Evolutionary conservation across 805 yeast species (phyloP).

Genomic region (Kodamaea sagamina): DNA sequence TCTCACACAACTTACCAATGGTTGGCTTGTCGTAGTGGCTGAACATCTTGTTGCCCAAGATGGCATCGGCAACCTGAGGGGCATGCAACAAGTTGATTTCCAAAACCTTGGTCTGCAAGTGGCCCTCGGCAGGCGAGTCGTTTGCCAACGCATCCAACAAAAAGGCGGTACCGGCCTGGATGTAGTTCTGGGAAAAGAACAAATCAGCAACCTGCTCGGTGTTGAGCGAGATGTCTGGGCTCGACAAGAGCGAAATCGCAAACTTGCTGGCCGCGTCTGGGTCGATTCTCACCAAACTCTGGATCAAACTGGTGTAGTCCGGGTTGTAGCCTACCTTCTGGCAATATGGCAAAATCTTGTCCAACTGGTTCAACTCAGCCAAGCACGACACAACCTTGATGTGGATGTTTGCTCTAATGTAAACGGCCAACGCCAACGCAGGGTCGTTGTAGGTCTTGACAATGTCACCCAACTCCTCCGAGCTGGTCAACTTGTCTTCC

Average conservation of each 20-base stretch:
- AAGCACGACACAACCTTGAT: constrained; percentile 87
- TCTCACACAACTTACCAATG: constrained; percentile 89
- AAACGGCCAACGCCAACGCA: constrained; percentile 86
- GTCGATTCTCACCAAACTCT: constrained; percentile 84
- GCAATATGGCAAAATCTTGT: constrained; percentile 91
- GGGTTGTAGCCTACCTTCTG: constrained; percentile 87
- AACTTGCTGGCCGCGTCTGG: constrained; percentile 99
- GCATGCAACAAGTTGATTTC: constrained; percentile 94
- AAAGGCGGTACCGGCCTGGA: constrained; percentile 98
- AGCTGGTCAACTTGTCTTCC: constrained; percentile 89
- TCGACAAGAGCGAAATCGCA: constrained; percentile 77
- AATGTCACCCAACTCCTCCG: constrained; percentile 97
- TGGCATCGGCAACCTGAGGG: constrained; percentile 99
- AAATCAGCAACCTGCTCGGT: constrained; percentile 89
- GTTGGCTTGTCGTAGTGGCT: constrained; percentile 93
- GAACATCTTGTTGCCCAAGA: constrained; percentile 92
- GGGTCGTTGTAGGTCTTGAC: constrained; percentile 81
- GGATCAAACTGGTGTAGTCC: constrained; percentile 85
- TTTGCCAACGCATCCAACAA: constrained; percentile 91
- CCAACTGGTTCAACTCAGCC: constrained; percentile 96
- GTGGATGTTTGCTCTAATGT: constrained; percentile 78
- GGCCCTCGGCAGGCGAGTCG: constrained; percentile 93
- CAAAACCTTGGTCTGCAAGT: constrained; percentile 88
- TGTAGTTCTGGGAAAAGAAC: constrained; percentile 88
- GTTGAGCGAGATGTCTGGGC: constrained; percentile 63